A percentile compares a stretch with the other conserved stretches of the same genome.
These are phyloP conservation scores for Diddensiella santjacobensis DNA, from an alignment of 805 yeast species.

Conservation along the genomic window DNA sequence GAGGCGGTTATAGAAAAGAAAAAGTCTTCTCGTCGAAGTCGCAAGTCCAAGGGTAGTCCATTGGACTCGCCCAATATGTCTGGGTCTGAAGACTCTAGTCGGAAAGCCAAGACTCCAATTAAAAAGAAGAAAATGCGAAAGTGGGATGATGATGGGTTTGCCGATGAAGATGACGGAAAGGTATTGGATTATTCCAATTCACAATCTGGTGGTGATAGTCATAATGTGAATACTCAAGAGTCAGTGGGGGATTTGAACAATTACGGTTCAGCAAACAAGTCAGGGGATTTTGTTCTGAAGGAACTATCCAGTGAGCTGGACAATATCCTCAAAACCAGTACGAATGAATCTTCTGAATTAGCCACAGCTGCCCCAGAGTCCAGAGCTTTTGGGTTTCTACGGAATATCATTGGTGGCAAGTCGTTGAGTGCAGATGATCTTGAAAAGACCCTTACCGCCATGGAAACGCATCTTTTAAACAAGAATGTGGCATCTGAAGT, in stretches of 20 bases:
- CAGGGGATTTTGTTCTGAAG: conserved; percentile 62
- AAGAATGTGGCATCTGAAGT: conserved; percentile 92
- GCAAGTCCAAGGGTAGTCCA: conserved; percentile 2
- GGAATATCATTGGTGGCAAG: conserved; percentile 64
- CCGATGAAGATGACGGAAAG: conserved; percentile 43
- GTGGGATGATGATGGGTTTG: conserved; percentile 64
- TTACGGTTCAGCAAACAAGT: conserved; percentile 42
- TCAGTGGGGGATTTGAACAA: conserved; percentile 25
- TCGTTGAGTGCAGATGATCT: conserved; percentile 62
- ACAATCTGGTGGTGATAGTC: conserved; percentile 21
- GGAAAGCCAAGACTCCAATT: conserved; percentile 22
- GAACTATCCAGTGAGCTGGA: conserved; percentile 56
- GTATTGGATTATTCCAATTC: conserved; percentile 53
- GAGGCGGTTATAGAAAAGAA: conserved; percentile 7
- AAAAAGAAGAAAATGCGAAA: conserved; percentile 48
- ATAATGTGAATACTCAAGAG: conserved; percentile 20
- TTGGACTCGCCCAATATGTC: conserved; percentile 11
- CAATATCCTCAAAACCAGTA: conserved; percentile 35
- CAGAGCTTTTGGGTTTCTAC: conserved; percentile 48
- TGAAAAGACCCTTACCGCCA: conserved; percentile 56
- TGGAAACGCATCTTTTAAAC: conserved; percentile 72
- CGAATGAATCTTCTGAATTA: neutral
- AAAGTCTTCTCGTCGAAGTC: conserved; percentile 5
- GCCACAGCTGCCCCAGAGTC: neutral
- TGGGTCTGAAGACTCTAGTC: conserved; percentile 9